A percentile compares a stretch with the other conserved stretches of the same genome.
phyloP scores from a whole-genome alignment of 331 rosid species.

The Quercus lobata region DNA sequence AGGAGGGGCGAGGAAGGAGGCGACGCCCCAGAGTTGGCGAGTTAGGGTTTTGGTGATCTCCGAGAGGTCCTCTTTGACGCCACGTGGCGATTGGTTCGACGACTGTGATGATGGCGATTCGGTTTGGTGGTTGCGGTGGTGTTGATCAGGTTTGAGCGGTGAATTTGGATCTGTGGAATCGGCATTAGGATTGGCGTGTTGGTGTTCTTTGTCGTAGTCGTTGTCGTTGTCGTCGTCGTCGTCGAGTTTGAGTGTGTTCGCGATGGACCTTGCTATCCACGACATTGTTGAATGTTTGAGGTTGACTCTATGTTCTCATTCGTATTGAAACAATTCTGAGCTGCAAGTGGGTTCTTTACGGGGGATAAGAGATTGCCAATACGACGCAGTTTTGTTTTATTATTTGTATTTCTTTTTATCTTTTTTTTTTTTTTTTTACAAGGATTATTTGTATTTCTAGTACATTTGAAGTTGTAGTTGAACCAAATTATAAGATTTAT shows the following conservation, averaged over 20 bases:
- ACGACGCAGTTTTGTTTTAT: constrained; percentile 28
- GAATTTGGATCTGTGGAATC: constrained; percentile 29
- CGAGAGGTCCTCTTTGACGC: constrained; percentile 82
- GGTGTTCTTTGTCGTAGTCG: constrained; percentile 30
- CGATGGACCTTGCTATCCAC: constrained; percentile 77
- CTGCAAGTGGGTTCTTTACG: constrained; percentile 3
- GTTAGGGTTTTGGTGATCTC: constrained; percentile 65
- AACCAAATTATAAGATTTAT: too few species aligned
- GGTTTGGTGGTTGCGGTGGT: constrained; percentile 15
- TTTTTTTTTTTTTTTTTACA: background rate
- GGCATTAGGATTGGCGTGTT: background rate
- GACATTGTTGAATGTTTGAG: constrained; percentile 46
- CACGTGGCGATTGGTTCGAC: constrained; percentile 53
- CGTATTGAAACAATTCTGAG: background rate
- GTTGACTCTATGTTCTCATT: constrained; percentile 13
- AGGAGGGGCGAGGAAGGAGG: constrained; percentile 86
- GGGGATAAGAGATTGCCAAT: constrained; percentile 9
- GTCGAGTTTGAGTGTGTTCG: constrained; percentile 74
- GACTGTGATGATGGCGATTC: constrained; percentile 29
- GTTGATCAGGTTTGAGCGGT: constrained; percentile 12
- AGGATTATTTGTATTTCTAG: too few species aligned
- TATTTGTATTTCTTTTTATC: background rate
- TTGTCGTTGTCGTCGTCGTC: constrained; percentile 33
- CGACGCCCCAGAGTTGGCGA: constrained; percentile 88
- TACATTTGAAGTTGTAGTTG: too few species aligned